Conservation (phyloP, 345 rosid genomes). For the Melaleuca quinquenervia region DNA sequence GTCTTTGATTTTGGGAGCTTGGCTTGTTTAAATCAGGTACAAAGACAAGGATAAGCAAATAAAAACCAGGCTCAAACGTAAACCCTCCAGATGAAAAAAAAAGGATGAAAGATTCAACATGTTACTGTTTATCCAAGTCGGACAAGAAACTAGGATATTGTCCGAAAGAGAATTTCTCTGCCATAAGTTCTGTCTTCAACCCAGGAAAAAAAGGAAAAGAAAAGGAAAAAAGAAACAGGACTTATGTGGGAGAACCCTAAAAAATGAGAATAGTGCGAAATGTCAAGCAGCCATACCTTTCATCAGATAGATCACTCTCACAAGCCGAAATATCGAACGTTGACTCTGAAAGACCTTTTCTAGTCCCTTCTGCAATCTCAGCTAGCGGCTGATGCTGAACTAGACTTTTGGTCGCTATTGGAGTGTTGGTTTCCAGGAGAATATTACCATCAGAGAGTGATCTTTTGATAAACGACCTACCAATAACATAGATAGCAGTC, state of each 20-base stretch:
- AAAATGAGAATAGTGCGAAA: background rate
- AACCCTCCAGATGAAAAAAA: background rate
- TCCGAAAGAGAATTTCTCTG: background rate
- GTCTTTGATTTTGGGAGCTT: background rate
- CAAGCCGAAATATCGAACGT: slow-evolving; percentile 49
- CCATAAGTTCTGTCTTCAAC: background rate
- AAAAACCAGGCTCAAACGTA: too few species aligned
- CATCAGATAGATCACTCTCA: slow-evolving; percentile 26
- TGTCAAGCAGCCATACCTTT: slow-evolving; percentile 33
- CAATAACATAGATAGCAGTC: background rate
- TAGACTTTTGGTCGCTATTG: slow-evolving; percentile 13
- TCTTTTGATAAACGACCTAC: slow-evolving; percentile 65
- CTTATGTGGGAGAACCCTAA: background rate
- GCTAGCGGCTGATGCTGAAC: slow-evolving; percentile 22
- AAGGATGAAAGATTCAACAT: background rate
- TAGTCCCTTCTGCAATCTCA: slow-evolving; percentile 21
- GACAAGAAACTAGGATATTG: background rate
- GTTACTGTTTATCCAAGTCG: background rate
- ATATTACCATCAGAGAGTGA: slow-evolving; percentile 89
- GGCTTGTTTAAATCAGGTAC: background rate
- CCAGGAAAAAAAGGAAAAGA: background rate
- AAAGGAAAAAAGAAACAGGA: background rate
- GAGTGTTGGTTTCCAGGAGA: slow-evolving; percentile 35
- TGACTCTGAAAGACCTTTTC: slow-evolving; percentile 53
- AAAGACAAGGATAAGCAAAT: background rate